Percentiles rank a stretch among this genome's conserved stretches.
phyloP scores from a whole-genome alignment of 805 yeast genomes.

The Kodamaea fukazawae region DNA sequence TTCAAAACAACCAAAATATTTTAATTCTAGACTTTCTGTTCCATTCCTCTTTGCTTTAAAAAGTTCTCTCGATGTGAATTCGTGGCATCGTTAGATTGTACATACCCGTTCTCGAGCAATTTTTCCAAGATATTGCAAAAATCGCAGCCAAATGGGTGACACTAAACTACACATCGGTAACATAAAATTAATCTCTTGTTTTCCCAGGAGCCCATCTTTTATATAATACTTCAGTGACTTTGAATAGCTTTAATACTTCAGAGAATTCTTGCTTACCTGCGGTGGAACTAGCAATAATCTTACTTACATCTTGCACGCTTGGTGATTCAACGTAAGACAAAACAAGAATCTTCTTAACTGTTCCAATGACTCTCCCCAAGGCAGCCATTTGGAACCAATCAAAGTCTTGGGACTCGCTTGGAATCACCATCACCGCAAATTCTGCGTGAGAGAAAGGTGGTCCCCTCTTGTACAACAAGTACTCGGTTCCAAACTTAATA shows the following conservation, averaged over 20 bases:
- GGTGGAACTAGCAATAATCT: neutral
- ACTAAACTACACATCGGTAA: too few species aligned
- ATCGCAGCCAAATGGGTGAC: too few species aligned
- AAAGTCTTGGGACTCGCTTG: slow-evolving; percentile 35
- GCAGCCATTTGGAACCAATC: slow-evolving; percentile 60
- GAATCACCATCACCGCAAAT: slow-evolving; percentile 59
- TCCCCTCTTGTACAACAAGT: slow-evolving; percentile 78
- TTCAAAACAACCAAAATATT: too few species aligned
- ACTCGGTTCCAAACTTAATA: slow-evolving; percentile 88
- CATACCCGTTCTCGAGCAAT: too few species aligned
- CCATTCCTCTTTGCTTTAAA: too few species aligned
- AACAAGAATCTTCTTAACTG: slow-evolving; percentile 78
- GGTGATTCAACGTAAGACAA: slow-evolving; percentile 56
- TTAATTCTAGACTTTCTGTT: too few species aligned
- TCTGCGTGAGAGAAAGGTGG: slow-evolving; percentile 97
- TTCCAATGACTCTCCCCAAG: slow-evolving; percentile 75
- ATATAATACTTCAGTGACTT: slow-evolving; percentile 64
- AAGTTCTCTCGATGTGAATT: too few species aligned
- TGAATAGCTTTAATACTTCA: slow-evolving; percentile 41
- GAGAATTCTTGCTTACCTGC: slow-evolving; percentile 17
- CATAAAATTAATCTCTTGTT: slow-evolving; percentile 71
- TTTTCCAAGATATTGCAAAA: neutral
- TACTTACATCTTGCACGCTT: neutral
- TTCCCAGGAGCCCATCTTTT: slow-evolving; percentile 84
- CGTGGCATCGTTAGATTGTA: too few species aligned